phyloP scores from a whole-genome alignment of 2,329 filamentous ascomycete species.

The Calonectria naviculata region DNA sequence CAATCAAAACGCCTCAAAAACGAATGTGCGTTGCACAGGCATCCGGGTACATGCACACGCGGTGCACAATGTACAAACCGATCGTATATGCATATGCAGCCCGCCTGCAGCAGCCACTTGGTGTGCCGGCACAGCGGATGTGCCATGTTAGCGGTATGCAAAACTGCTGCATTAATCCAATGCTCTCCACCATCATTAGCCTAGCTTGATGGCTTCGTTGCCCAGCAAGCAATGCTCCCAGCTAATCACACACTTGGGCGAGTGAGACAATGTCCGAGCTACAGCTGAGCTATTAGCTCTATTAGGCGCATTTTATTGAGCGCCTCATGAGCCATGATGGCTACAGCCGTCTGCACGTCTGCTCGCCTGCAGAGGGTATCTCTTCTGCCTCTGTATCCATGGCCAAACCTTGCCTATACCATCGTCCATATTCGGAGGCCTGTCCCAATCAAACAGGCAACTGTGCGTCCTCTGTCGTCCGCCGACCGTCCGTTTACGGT shows the following conservation, averaged over 20 bases:
- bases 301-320: not conserved
- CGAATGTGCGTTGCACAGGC: not conserved
- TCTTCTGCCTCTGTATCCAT: not conserved
- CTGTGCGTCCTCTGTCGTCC: not conserved
- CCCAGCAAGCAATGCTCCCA: not conserved
- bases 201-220: not conserved
- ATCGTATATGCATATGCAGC: constrained; percentile 7
- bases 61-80: not conserved
- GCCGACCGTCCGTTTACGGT: not conserved
- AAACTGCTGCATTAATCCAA: not conserved
- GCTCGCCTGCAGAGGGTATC: not conserved
- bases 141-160: constrained; percentile 1
- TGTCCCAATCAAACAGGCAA: constrained; percentile 9
- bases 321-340: not conserved
- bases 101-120: not conserved
- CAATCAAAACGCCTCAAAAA: constrained; percentile 7
- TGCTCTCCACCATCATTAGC: not conserved
- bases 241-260: constrained; percentile 10
- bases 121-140: not conserved
- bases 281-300: constrained; percentile 19
- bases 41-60: not conserved
- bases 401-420: not conserved
- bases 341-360: not conserved
- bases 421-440: not conserved
- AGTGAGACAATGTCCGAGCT: constrained; percentile 29